A percentile compares a stretch with the other conserved stretches of the same genome.
phyloP scores from a whole-genome alignment of 1,284 basidiomycete species.

The Vanrija sp. region DNA sequence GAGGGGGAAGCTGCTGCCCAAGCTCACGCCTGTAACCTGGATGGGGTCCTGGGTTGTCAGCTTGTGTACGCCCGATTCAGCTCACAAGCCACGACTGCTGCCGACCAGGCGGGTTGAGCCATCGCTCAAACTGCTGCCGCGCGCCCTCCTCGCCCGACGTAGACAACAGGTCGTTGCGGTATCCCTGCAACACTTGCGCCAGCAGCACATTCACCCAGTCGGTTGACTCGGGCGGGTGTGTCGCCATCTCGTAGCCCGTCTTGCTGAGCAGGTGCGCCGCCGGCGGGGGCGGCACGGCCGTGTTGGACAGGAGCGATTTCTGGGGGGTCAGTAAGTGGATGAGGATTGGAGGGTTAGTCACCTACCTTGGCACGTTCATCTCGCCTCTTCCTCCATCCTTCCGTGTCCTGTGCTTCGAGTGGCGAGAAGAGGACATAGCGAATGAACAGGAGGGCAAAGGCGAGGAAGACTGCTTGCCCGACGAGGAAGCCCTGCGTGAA shows the following conservation, averaged over 20 bases:
- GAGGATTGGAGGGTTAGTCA: neutral
- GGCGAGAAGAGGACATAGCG: conserved; percentile 55
- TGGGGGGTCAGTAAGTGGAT: conserved; percentile 10
- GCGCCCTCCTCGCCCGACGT: conserved; percentile 50
- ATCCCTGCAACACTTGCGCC: conserved; percentile 52
- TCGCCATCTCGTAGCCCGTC: conserved; percentile 54
- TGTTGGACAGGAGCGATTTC: conserved; percentile 39
- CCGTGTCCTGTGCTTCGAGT: conserved; percentile 44
- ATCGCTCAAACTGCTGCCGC: conserved; percentile 45
- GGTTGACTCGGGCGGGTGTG: conserved; percentile 53
- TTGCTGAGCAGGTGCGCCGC: conserved; percentile 49
- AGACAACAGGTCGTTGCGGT: conserved; percentile 47
- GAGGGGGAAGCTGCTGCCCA: conserved; percentile 54
- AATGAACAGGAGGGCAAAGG: conserved; percentile 51
- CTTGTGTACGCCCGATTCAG: too few species aligned
- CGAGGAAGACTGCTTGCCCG: conserved; percentile 53
- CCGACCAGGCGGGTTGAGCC: conserved; percentile 45
- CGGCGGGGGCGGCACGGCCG: conserved; percentile 42
- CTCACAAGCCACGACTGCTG: conserved; percentile 44
- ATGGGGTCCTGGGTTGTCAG: conserved; percentile 49
- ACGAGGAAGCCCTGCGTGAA: conserved; percentile 56
- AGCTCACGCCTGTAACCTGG: conserved; percentile 54
- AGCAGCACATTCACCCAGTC: conserved; percentile 58
- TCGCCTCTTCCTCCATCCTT: conserved; percentile 29
- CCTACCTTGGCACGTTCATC: conserved; percentile 39